Evolutionary conservation across 805 yeast genomes (phyloP).

Genomic region (Teunomyces cretensis): DNA sequence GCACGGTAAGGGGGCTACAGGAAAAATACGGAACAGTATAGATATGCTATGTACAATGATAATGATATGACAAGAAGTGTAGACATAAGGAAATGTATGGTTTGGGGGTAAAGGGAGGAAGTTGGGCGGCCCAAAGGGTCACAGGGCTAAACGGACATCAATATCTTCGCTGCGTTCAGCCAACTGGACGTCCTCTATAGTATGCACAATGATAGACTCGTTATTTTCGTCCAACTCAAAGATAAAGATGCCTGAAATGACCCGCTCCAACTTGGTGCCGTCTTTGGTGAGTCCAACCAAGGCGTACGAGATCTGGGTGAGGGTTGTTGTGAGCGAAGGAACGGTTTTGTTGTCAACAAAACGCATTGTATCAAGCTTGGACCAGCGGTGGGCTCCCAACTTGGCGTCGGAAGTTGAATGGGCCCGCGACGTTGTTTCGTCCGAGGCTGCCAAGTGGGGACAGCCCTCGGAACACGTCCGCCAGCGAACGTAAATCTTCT

Average conservation of each 20-base stretch:
- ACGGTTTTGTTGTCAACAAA: constrained; percentile 13
- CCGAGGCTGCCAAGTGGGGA: constrained; percentile 36
- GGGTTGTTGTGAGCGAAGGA: constrained; percentile 21
- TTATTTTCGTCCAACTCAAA: constrained; percentile 63
- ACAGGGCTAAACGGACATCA: constrained; percentile 11
- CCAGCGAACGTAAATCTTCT: constrained; percentile 58
- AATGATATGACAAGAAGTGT: neutral
- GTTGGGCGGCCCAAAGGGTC: no score
- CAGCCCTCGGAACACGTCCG: constrained; percentile 55
- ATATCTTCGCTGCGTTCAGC: constrained; percentile 42
- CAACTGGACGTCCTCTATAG: constrained; percentile 65
- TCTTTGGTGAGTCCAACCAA: constrained; percentile 32
- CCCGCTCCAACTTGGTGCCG: constrained; percentile 35
- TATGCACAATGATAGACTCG: constrained; percentile 56
- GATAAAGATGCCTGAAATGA: constrained; percentile 56
- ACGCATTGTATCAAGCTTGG: constrained; percentile 29
- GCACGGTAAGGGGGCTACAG: neutral
- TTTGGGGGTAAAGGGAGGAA: no score
- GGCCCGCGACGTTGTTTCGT: neutral
- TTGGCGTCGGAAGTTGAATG: constrained; percentile 39
- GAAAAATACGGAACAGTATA: neutral
- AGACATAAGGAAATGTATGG: neutral
- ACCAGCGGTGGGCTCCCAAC: constrained; percentile 43
- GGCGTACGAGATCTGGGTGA: constrained; percentile 31
- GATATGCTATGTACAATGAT: neutral